Evolutionary conservation across 2,329 filamentous ascomycete genomes (phyloP).

Genomic region (Westerdykella ornata): DNA sequence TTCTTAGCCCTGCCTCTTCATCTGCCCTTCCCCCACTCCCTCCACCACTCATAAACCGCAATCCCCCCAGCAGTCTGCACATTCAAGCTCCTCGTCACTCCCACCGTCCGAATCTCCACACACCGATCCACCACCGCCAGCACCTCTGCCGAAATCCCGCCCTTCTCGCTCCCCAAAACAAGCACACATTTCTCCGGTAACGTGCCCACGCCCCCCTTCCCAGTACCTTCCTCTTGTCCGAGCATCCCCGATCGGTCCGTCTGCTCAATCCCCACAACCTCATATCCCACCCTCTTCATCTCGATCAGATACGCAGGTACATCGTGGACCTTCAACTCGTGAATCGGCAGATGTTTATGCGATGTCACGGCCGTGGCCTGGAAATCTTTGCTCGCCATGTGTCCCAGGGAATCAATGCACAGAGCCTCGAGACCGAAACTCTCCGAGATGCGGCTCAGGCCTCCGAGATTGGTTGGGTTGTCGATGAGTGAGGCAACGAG

Average conservation of each 20-base stretch:
- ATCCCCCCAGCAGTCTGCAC: constrained; percentile 50
- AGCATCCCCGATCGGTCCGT: constrained; percentile 46
- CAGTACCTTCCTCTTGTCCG: constrained; percentile 24
- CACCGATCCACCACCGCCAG: constrained; percentile 46
- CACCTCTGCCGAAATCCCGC: constrained; percentile 45
- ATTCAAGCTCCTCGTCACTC: constrained; percentile 50
- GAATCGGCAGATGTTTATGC: constrained; percentile 45
- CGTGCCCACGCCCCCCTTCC: constrained; percentile 17
- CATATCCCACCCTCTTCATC: constrained; percentile 43
- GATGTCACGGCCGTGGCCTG: constrained; percentile 45
- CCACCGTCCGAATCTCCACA: constrained; percentile 48
- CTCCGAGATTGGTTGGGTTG: constrained; percentile 47
- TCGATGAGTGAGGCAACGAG: constrained; percentile 47
- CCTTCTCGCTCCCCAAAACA: constrained; percentile 47
- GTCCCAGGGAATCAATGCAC: constrained; percentile 39
- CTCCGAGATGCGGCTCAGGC: constrained; percentile 46
- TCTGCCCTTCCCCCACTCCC: constrained; percentile 33
- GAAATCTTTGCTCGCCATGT: constrained; percentile 44
- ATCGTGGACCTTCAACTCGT: constrained; percentile 26
- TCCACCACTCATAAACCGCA: constrained; percentile 47
- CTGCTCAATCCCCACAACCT: constrained; percentile 50
- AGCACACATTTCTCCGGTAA: constrained; percentile 39
- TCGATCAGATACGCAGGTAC: constrained; percentile 37
- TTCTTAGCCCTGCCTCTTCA: too few species aligned
- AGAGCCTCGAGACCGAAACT: constrained; percentile 46